Evolutionary conservation across 225 moss, liverwort and hornwort genomes (phyloP).

Genomic region (Thuidium tamariscinum): DNA sequence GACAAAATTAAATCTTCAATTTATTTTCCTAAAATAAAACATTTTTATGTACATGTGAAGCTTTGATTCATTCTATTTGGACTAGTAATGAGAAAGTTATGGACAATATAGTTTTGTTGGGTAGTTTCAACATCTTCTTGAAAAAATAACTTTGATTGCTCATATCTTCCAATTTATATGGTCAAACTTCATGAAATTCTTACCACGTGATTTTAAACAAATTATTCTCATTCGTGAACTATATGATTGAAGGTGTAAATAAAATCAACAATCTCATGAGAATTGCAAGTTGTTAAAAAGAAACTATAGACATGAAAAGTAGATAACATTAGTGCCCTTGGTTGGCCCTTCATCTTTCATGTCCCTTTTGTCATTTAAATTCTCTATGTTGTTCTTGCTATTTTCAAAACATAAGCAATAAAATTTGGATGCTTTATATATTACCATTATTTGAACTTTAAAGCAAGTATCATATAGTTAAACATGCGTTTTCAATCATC

Average conservation of each 20-base stretch:
- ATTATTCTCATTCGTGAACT: not conserved
- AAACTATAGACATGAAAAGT: not conserved
- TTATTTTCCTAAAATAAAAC: too few species aligned
- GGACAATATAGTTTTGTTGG: too few species aligned
- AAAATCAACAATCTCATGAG: not conserved
- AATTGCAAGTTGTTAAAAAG: not conserved
- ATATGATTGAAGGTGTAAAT: not conserved
- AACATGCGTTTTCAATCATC: not conserved
- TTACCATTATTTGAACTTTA: not conserved
- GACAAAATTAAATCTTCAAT: too few species aligned
- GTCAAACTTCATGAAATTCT: too few species aligned
- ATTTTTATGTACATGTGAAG: too few species aligned
- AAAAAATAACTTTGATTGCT: too few species aligned
- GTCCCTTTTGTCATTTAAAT: not conserved
- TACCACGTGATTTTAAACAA: too few species aligned
- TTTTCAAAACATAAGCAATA: not conserved
- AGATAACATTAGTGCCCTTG: too few species aligned
- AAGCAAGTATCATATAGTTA: not conserved
- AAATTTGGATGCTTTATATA: not conserved
- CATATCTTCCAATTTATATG: too few species aligned
- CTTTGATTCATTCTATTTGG: too few species aligned
- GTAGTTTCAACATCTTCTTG: too few species aligned
- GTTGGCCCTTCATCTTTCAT: rapidly evolving
- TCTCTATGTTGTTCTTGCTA: rapidly evolving
- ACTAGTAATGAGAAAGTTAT: too few species aligned